Percentiles rank a stretch among this genome's conserved stretches.
These are phyloP conservation scores for Solanum microdontum DNA, from an alignment of 257 asterid genomes.

Conservation along the genomic window DNA sequence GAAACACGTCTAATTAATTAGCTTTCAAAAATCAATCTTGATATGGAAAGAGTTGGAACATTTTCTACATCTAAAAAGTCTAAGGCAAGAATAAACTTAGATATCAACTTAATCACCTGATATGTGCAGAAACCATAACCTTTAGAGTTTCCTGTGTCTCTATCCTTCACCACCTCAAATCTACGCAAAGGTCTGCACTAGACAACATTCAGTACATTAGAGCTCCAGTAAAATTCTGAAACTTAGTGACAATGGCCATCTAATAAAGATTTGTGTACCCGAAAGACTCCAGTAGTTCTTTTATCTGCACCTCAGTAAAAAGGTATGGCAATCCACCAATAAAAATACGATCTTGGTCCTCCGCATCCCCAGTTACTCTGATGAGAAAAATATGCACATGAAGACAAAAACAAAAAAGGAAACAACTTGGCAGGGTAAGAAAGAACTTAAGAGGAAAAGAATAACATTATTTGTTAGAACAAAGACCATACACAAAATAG, in stretches of 20 bases:
- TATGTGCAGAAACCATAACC: conserved; percentile 90
- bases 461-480: not conserved
- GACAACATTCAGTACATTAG: conserved; percentile 83
- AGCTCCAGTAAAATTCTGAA: conserved; percentile 1
- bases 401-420: not conserved
- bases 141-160: conserved; percentile 97
- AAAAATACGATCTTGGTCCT: conserved; percentile 92
- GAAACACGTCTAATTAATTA: not conserved
- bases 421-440: not conserved
- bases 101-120: not conserved
- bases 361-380: conserved; percentile 77
- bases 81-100: not conserved
- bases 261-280: not conserved
- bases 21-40: not conserved
- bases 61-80: not conserved
- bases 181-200: conserved; percentile 90
- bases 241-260: not conserved
- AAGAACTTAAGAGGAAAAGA: not conserved
- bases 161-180: conserved; percentile 87
- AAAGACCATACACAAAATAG: not conserved
- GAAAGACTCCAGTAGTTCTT: not conserved
- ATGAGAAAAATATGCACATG: not conserved
- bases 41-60: not conserved
- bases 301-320: conserved; percentile 46
- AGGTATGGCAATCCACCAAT: conserved; percentile 95